Percentiles rank a stretch among this genome's conserved stretches.
These are phyloP conservation scores for Phaeomoniella chlamydospora DNA, from an alignment of 2,329 filamentous ascomycete species.

Conservation along the genomic window DNA sequence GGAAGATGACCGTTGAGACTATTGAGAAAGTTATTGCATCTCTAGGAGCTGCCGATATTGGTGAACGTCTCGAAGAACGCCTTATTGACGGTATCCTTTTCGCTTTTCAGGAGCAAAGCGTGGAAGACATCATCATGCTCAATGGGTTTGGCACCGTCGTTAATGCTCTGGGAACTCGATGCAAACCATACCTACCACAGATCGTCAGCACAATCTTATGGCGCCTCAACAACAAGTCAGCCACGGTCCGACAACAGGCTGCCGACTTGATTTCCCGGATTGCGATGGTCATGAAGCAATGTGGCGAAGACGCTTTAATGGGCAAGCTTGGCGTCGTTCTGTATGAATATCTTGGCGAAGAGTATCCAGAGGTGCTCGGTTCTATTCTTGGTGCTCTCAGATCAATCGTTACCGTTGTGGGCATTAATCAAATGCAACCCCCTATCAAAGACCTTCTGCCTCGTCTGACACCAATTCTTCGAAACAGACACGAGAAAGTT, in stretches of 20 bases:
- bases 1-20: conserved; percentile 98
- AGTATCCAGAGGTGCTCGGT: conserved; percentile 93
- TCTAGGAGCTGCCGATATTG: conserved; percentile 84
- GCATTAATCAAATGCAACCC: conserved; percentile 95
- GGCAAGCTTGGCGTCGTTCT: conserved; percentile 87
- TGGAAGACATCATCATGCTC: conserved; percentile 89
- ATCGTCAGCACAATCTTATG: conserved; percentile 95
- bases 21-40: conserved; percentile 92
- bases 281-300: conserved; percentile 98
- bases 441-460: conserved; percentile 93
- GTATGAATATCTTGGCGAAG: conserved; percentile 96
- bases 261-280: conserved; percentile 94
- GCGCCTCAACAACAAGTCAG: conserved; percentile 94
- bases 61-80: conserved; percentile 80
- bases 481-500: conserved; percentile 97
- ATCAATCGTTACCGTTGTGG: conserved; percentile 93
- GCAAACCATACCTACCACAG: conserved; percentile 92
- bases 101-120: conserved; percentile 94
- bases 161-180: conserved; percentile 81
- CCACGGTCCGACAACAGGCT: conserved; percentile 90
- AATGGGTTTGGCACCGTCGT: conserved; percentile 97
- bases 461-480: conserved; percentile 89
- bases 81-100: conserved; percentile 91
- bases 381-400: conserved; percentile 90
- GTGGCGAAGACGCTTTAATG: conserved; percentile 89